Percentiles rank a stretch among this genome's conserved stretches.
Conservation (phyloP, 169 alveolate genomes). For the Plasmodium vivax region DNA sequence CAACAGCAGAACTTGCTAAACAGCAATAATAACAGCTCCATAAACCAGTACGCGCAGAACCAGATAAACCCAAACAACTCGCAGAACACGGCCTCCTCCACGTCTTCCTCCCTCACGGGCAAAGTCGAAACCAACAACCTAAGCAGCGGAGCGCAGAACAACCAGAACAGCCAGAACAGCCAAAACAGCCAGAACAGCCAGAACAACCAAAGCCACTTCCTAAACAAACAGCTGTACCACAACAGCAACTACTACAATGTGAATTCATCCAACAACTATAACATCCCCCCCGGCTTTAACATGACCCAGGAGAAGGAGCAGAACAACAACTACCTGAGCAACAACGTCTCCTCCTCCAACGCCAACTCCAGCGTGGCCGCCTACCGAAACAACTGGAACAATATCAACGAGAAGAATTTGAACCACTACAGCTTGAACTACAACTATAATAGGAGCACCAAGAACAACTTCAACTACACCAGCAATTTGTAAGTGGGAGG, state of each 20-base stretch:
- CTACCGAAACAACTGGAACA: constrained; percentile 55
- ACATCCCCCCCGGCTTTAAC: constrained; percentile 55
- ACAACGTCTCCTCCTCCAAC: constrained; percentile 33
- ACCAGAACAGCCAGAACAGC: constrained; percentile 31
- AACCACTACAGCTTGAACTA: constrained; percentile 54
- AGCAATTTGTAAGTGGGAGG: constrained; percentile 48
- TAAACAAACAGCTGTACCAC: constrained; percentile 41
- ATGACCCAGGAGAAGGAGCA: constrained; percentile 71
- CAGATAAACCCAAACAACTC: constrained; percentile 46
- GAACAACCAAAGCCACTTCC: constrained; percentile 16
- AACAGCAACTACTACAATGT: constrained; percentile 38
- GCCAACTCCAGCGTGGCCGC: constrained; percentile 28
- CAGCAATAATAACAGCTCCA: constrained; percentile 13
- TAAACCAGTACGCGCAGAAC: constrained; percentile 50
- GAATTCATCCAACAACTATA: constrained; percentile 34
- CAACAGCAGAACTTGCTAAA: constrained; percentile 38
- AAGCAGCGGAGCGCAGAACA: constrained; percentile 18
- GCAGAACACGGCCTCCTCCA: constrained; percentile 62
- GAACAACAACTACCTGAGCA: constrained; percentile 20
- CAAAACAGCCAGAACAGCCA: constrained; percentile 37
- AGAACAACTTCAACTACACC: constrained; percentile 45
- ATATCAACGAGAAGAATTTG: constrained; percentile 57
- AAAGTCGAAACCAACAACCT: constrained; percentile 53
- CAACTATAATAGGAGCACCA: constrained; percentile 38
- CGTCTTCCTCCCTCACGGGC: constrained; percentile 65